These are phyloP conservation scores for Chlamydomonas applanata DNA, from an alignment of 139 green algal genomes.

Conservation along the genomic window DNA sequence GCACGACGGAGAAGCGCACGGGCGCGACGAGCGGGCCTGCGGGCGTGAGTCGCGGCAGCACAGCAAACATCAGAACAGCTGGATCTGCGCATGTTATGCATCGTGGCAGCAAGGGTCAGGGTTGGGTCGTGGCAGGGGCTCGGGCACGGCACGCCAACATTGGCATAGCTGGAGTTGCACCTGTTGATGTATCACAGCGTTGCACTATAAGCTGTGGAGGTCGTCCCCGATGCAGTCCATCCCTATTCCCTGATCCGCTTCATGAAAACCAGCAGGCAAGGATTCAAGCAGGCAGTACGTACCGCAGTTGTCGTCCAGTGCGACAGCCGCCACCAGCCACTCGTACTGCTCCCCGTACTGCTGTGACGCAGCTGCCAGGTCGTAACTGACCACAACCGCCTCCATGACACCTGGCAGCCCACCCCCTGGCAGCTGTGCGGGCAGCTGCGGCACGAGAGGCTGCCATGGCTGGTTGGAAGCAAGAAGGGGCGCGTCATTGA, in stretches of 20 bases:
- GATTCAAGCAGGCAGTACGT: not conserved
- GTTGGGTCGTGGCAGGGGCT: too few species aligned
- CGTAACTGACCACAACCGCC: slow-evolving; percentile 20
- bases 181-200: too few species aligned
- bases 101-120: too few species aligned
- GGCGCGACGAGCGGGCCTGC: slow-evolving; percentile 29
- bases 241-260: not conserved
- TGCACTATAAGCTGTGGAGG: not conserved
- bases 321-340: slow-evolving; percentile 19
- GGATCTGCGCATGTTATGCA: too few species aligned
- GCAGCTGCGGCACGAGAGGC: not conserved
- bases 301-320: slow-evolving; percentile 35
- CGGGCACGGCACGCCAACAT: too few species aligned
- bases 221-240: not conserved
- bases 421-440: not conserved
- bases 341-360: slow-evolving; percentile 15
- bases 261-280: not conserved
- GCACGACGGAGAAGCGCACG: slow-evolving; percentile 32
- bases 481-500: too few species aligned
- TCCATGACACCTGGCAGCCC: slow-evolving; percentile 19
- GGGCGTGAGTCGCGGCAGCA: not conserved
- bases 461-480: too few species aligned
- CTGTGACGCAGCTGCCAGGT: slow-evolving; percentile 1
- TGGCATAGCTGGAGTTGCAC: too few species aligned
- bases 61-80: not conserved